Conservation (phyloP, 768 basidiomycete species). For the Coprinopsis marcescibilis region DNA sequence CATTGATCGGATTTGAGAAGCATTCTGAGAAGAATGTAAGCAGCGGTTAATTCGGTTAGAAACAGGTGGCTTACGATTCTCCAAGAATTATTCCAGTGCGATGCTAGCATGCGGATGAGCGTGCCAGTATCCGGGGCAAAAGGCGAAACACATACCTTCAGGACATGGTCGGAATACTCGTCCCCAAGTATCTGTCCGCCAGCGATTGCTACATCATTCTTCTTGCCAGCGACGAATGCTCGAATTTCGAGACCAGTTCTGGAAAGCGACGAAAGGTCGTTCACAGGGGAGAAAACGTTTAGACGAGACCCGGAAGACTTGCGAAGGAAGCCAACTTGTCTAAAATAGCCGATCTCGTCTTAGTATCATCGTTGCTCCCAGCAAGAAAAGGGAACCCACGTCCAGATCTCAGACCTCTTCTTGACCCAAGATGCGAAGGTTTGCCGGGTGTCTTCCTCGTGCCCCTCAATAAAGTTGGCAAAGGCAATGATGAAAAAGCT, state of each 20-base stretch:
- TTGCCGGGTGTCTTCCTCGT: slow-evolving; percentile 47
- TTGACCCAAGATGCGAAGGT: slow-evolving; percentile 87
- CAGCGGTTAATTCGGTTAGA: too few relatives aligned
- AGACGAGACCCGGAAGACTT: slow-evolving; percentile 75
- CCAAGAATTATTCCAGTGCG: slow-evolving; percentile 92
- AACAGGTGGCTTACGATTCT: slow-evolving; percentile 51
- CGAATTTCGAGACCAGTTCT: slow-evolving; percentile 55
- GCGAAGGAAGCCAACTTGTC: slow-evolving; percentile 83
- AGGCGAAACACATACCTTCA: slow-evolving; percentile 50
- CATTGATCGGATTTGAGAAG: slow-evolving; percentile 93
- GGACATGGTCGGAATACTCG: slow-evolving; percentile 92
- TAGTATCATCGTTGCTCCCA: neutral
- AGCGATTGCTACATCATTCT: slow-evolving; percentile 65
- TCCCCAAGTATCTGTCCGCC: slow-evolving; percentile 89
- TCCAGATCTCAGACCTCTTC: slow-evolving; percentile 30
- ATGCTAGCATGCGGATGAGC: slow-evolving; percentile 43
- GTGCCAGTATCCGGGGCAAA: neutral
- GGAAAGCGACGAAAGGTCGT: slow-evolving; percentile 80
- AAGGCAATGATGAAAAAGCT: slow-evolving; percentile 96
- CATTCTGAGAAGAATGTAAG: slow-evolving; percentile 39
- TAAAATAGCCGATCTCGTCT: slow-evolving; percentile 56
- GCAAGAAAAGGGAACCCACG: neutral
- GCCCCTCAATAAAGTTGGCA: slow-evolving; percentile 75
- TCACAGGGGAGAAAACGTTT: slow-evolving; percentile 88
- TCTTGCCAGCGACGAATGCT: slow-evolving; percentile 58